Evolutionary conservation across 2,329 filamentous ascomycete genomes (phyloP).

Genomic region (Botrytis porri): DNA sequence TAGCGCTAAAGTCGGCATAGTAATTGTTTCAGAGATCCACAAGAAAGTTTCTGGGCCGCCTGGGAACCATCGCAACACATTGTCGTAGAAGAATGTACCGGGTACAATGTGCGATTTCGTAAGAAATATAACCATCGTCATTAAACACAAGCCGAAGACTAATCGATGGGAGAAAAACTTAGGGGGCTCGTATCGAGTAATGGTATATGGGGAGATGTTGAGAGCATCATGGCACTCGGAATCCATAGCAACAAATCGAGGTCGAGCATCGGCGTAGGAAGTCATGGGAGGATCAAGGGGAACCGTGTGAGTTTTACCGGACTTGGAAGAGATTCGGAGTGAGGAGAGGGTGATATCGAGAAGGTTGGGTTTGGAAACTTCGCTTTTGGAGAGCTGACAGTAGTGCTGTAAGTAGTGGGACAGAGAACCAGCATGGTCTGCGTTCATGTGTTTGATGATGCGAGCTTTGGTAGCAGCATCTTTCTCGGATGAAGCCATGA

Average conservation of each 20-base stretch:
- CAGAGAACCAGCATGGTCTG: slow-evolving; percentile 72
- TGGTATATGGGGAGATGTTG: slow-evolving; percentile 47
- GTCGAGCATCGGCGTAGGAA: slow-evolving; percentile 64
- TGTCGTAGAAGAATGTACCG: slow-evolving; percentile 49
- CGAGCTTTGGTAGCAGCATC: slow-evolving; percentile 53
- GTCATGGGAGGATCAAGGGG: slow-evolving; percentile 68
- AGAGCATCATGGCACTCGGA: slow-evolving; percentile 57
- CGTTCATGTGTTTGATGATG: slow-evolving; percentile 83
- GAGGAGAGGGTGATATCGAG: slow-evolving; percentile 61
- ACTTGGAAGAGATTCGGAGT: slow-evolving; percentile 58
- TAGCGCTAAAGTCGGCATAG: slow-evolving; percentile 57
- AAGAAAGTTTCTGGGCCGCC: slow-evolving; percentile 57
- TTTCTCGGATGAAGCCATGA: slow-evolving; percentile 27
- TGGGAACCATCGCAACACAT: slow-evolving; percentile 52
- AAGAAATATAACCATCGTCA: slow-evolving; percentile 53
- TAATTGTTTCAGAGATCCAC: slow-evolving; percentile 56
- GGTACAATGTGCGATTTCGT: slow-evolving; percentile 51
- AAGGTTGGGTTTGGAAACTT: slow-evolving; percentile 58
- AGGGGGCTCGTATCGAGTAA: slow-evolving; percentile 42
- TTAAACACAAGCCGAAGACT: slow-evolving; percentile 53
- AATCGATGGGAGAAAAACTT: slow-evolving; percentile 44
- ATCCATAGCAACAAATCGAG: slow-evolving; percentile 72
- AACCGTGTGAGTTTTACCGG: slow-evolving; percentile 50
- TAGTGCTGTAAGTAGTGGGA: slow-evolving; percentile 75
- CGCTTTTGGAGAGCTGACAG: slow-evolving; percentile 52